Percentiles rank a stretch among this genome's conserved stretches.
Evolutionary conservation across 2,329 filamentous ascomycete species (phyloP).

Genomic region (Botrytis tulipae): DNA sequence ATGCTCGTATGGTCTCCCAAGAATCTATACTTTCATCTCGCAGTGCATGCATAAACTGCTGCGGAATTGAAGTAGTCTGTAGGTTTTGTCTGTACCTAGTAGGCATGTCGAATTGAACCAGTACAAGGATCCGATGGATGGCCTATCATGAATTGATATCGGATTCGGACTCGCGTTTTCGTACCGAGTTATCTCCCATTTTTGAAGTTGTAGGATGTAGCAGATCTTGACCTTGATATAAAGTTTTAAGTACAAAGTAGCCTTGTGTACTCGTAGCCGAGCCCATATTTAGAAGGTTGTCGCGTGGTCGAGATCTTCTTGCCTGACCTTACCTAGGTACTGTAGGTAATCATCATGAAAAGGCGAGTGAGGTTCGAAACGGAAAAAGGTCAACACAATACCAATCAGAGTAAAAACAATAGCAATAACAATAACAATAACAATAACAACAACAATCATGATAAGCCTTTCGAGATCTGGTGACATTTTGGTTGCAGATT

Average conservation of each 20-base stretch:
- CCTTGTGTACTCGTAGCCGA: background rate
- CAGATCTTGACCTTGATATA: conserved; percentile 7
- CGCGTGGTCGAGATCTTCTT: background rate
- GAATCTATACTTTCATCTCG: background rate
- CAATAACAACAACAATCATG: background rate
- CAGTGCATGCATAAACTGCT: background rate
- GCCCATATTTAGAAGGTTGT: background rate
- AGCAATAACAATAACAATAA: no score
- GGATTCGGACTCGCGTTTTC: conserved; percentile 1
- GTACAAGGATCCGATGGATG: background rate
- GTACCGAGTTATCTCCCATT: background rate
- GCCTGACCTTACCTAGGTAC: background rate
- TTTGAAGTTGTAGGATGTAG: background rate
- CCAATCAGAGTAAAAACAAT: background rate
- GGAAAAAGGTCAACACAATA: background rate
- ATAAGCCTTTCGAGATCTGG: background rate
- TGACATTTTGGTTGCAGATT: background rate
- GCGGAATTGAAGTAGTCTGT: background rate
- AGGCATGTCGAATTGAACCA: background rate
- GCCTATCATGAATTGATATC: background rate
- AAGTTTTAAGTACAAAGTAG: background rate
- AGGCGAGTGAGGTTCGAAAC: background rate
- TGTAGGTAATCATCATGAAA: background rate
- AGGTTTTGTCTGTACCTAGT: background rate
- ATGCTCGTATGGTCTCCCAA: background rate